Evolutionary conservation across 495 filamentous ascomycete genomes (phyloP).

Genomic region (Darksidea phi): DNA sequence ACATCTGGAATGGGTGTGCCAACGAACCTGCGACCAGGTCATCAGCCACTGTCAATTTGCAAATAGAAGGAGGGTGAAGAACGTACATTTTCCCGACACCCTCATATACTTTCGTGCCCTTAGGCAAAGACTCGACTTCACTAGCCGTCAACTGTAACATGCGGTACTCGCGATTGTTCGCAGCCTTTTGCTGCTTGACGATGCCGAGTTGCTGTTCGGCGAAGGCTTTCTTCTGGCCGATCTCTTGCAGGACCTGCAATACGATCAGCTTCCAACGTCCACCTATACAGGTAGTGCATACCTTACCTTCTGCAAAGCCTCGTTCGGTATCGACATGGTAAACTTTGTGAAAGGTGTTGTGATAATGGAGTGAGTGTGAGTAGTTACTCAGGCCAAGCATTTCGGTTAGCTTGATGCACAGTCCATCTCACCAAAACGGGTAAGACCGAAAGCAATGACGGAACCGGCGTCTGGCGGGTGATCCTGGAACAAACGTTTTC

Average conservation of each 20-base stretch:
- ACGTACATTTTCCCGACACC: conserved; percentile 94
- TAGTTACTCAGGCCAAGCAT: too few species aligned
- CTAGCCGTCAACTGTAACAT: conserved; percentile 83
- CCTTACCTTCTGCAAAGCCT: conserved; percentile 87
- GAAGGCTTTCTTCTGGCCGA: conserved; percentile 80
- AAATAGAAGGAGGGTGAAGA: conserved; percentile 16
- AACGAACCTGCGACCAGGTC: conserved; percentile 69
- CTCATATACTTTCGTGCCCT: conserved; percentile 82
- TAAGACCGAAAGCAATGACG: not conserved
- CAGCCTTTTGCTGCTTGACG: conserved; percentile 78
- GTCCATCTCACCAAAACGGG: not conserved
- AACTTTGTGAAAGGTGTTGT: not conserved
- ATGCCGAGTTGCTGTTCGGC: conserved; percentile 91
- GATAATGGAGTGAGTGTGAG: not conserved
- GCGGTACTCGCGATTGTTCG: conserved; percentile 84
- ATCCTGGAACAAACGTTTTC: not conserved
- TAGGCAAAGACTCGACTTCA: conserved; percentile 76
- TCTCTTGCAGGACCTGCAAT: conserved; percentile 81
- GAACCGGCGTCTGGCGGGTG: not conserved
- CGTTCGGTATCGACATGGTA: conserved; percentile 91
- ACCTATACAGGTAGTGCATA: not conserved
- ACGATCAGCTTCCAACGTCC: conserved; percentile 6
- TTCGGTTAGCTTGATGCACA: too few species aligned
- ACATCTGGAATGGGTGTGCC: conserved; percentile 68
- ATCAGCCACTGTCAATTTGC: conserved; percentile 10